Percentiles rank a stretch among this genome's conserved stretches.
Conservation (phyloP, 2,329 filamentous ascomycete species). For the Huntiella savannae region DNA sequence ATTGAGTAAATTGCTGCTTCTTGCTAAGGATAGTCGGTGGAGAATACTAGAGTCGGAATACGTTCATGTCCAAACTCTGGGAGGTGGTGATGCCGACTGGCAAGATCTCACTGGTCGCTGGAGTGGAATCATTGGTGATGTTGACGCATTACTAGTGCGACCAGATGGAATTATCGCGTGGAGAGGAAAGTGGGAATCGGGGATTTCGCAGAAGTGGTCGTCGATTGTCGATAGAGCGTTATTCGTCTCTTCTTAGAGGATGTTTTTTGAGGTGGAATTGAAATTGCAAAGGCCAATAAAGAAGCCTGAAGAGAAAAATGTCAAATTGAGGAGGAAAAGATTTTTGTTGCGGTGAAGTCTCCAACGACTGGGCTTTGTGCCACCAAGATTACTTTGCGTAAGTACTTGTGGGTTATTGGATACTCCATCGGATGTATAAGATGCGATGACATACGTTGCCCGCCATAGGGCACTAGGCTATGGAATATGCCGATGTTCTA, state of each 20-base stretch:
- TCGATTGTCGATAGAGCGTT: neutral
- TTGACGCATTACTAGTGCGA: slow-evolving; percentile 1
- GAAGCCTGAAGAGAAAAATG: too few relatives aligned
- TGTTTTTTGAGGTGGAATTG: neutral
- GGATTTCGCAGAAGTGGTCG: neutral
- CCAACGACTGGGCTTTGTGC: too few relatives aligned
- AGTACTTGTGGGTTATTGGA: too few relatives aligned
- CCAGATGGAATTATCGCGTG: slow-evolving; percentile 8
- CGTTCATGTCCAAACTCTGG: slow-evolving; percentile 3
- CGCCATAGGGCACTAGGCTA: too few relatives aligned
- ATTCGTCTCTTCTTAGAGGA: neutral
- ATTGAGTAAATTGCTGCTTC: slow-evolving; percentile 1
- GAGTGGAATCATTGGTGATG: neutral
- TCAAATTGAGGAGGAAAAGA: too few relatives aligned
- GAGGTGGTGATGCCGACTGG: slow-evolving; percentile 1
- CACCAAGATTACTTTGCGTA: too few relatives aligned
- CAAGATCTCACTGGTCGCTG: neutral
- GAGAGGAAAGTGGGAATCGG: slow-evolving; percentile 1
- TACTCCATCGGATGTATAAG: too few relatives aligned
- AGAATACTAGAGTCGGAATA: neutral
- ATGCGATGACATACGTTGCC: too few relatives aligned
- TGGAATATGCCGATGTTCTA: neutral
- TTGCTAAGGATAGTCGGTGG: slow-evolving; percentile 2
- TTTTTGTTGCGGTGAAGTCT: too few relatives aligned
- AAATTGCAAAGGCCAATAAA: neutral